These are phyloP conservation scores for Arachnopeziza araneosa DNA, from an alignment of 2,329 filamentous ascomycete species.

Conservation along the genomic window DNA sequence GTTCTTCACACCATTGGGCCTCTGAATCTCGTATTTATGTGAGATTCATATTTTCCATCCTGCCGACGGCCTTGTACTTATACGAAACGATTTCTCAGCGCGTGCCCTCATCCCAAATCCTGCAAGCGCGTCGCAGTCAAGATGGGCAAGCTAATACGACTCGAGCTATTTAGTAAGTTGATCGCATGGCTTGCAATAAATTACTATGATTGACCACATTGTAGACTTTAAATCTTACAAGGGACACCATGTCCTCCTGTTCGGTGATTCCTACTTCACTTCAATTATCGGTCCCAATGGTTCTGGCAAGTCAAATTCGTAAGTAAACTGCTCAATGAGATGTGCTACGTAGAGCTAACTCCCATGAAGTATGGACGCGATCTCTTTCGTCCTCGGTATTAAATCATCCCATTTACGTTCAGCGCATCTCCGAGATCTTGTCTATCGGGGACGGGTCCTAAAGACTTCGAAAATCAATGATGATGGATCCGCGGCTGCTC, in stretches of 20 bases:
- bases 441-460: conserved; percentile 87
- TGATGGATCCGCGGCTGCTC: conserved; percentile 60
- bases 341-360: conserved; percentile 17
- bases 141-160: conserved; percentile 94
- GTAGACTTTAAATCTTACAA: conserved; percentile 99
- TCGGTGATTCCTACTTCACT: conserved; percentile 97
- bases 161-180: conserved; percentile 83
- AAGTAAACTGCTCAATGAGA: conserved; percentile 52
- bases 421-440: conserved; percentile 84
- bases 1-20: background rate
- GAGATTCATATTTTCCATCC: background rate
- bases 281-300: conserved; percentile 99
- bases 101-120: conserved; percentile 18
- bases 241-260: conserved; percentile 87
- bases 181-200: conserved; percentile 1
- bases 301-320: conserved; percentile 98
- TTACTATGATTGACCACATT: conserved; percentile 13
- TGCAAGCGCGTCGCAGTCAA: conserved; percentile 30
- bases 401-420: conserved; percentile 98
- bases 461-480: conserved; percentile 90
- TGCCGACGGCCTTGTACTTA: background rate
- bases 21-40: background rate
- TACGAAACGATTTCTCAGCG: conserved; percentile 7
- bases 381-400: conserved; percentile 97
- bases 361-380: conserved; percentile 84